Evolutionary conservation across 2,329 filamentous ascomycete species (phyloP).

Genomic region (Aspergillus unguis): DNA sequence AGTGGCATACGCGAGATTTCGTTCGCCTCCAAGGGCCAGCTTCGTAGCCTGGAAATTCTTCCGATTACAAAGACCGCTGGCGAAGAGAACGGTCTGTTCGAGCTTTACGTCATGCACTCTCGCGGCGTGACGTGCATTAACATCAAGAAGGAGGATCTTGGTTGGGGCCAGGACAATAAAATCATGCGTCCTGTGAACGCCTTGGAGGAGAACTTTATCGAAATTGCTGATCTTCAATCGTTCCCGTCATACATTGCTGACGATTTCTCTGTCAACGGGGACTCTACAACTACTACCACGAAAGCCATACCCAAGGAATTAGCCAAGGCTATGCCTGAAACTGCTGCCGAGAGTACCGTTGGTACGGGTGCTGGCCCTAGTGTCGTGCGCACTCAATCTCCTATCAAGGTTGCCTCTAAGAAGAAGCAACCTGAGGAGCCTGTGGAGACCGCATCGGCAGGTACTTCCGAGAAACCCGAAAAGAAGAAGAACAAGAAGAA

Average conservation of each 20-base stretch:
- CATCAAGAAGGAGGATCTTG: conserved; percentile 83
- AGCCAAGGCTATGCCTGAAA: conserved; percentile 38
- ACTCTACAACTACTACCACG: conserved; percentile 33
- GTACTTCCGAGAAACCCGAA: conserved; percentile 57
- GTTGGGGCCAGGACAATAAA: conserved; percentile 89
- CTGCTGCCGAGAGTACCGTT: conserved; percentile 23
- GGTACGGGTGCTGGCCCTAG: conserved; percentile 12
- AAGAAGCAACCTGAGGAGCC: conserved; percentile 42
- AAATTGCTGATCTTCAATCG: conserved; percentile 65
- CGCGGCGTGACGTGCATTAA: conserved; percentile 89
- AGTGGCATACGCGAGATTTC: conserved; percentile 96
- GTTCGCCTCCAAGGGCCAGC: conserved; percentile 76
- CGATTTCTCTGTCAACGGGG: conserved; percentile 47
- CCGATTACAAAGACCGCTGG: conserved; percentile 55
- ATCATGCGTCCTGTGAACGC: conserved; percentile 76
- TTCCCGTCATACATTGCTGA: conserved; percentile 42
- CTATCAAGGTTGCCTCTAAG: conserved; percentile 38
- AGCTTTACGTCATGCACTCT: conserved; percentile 96
- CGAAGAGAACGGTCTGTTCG: conserved; percentile 74
- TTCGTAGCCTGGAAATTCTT: conserved; percentile 88
- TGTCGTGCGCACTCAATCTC: conserved; percentile 32
- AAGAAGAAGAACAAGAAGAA: conserved; percentile 67
- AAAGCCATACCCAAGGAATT: conserved; percentile 41
- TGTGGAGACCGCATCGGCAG: conserved; percentile 23
- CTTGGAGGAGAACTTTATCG: conserved; percentile 68